phyloP scores from a whole-genome alignment of 208 protist species.

The Trypanosoma scelopori region DNA sequence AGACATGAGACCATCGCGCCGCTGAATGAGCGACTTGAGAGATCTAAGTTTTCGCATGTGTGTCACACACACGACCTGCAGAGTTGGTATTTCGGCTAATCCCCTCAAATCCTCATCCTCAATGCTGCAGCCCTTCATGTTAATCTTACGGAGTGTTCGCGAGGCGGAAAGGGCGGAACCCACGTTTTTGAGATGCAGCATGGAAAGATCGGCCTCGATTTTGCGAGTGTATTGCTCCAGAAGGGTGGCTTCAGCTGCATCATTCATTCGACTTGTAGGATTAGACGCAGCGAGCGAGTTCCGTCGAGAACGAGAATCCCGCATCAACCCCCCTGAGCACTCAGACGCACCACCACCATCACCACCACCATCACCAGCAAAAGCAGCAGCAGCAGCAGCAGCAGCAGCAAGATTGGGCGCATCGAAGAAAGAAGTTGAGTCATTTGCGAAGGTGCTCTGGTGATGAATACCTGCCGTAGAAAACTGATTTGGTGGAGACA shows the following conservation, averaged over 20 bases:
- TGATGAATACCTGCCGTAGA: no score
- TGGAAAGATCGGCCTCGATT: slow-evolving; percentile 52
- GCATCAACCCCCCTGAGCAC: no score
- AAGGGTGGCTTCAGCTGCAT: slow-evolving; percentile 23
- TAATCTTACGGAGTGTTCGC: slow-evolving; percentile 27
- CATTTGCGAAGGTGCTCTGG: no score
- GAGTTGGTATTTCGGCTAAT: slow-evolving; percentile 13
- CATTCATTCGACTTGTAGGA: neutral
- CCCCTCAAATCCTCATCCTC: slow-evolving; percentile 13
- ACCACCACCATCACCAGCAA: no score
- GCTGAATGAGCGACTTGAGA: slow-evolving; percentile 7
- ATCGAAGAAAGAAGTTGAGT: no score
- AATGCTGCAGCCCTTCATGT: slow-evolving; percentile 18
- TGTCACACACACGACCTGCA: slow-evolving; percentile 24
- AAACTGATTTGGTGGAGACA: neutral
- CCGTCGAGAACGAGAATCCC: no score
- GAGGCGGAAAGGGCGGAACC: slow-evolving; percentile 35
- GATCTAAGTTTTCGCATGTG: slow-evolving; percentile 20
- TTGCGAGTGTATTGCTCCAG: slow-evolving; percentile 39
- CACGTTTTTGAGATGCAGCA: slow-evolving; percentile 51
- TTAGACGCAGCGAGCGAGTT: no score
- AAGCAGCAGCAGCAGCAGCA: no score
- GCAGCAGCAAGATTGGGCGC: no score
- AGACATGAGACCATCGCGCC: slow-evolving; percentile 19
- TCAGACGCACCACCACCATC: no score